Conservation (phyloP, 2,329 filamentous ascomycete species). For the Cladophialophora bantiana region DNA sequence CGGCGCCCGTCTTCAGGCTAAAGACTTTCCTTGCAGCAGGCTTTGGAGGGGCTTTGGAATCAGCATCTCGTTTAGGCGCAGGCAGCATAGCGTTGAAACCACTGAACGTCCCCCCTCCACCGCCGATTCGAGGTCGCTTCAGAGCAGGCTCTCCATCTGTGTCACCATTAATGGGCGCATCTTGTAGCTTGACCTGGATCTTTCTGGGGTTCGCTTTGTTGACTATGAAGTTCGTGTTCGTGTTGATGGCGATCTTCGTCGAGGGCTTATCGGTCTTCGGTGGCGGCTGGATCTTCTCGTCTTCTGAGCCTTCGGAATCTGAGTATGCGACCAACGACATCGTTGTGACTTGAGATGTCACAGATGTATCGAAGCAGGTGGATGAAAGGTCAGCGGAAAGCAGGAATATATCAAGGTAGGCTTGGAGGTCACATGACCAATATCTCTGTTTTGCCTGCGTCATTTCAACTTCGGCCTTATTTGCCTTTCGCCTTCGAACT, state of each 20-base stretch:
- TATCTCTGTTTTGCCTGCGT: not conserved
- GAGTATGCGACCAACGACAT: slow-evolving; percentile 87
- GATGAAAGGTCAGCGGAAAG: not conserved
- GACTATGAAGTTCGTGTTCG: slow-evolving; percentile 78
- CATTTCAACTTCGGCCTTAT: not conserved
- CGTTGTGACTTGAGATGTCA: slow-evolving; percentile 28
- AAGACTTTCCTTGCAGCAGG: slow-evolving; percentile 64
- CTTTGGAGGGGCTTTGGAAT: slow-evolving; percentile 40
- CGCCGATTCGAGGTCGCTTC: slow-evolving; percentile 72
- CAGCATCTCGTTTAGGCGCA: slow-evolving; percentile 70
- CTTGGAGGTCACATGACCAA: slow-evolving; percentile 4
- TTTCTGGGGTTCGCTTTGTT: slow-evolving; percentile 82
- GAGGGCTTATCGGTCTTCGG: slow-evolving; percentile 46
- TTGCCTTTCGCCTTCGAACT: not conserved
- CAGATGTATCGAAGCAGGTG: not conserved
- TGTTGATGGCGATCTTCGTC: slow-evolving; percentile 54
- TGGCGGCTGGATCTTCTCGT: slow-evolving; percentile 55
- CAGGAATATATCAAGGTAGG: not conserved
- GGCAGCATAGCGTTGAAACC: slow-evolving; percentile 89
- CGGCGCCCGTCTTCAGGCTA: slow-evolving; percentile 80
- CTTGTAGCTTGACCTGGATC: slow-evolving; percentile 80
- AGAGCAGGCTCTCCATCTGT: slow-evolving; percentile 65
- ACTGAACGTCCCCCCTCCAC: slow-evolving; percentile 70
- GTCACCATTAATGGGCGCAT: slow-evolving; percentile 52
- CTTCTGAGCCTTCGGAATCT: slow-evolving; percentile 75